phyloP scores from a whole-genome alignment of 805 yeast species.

The Zygoascus tannicola region DNA sequence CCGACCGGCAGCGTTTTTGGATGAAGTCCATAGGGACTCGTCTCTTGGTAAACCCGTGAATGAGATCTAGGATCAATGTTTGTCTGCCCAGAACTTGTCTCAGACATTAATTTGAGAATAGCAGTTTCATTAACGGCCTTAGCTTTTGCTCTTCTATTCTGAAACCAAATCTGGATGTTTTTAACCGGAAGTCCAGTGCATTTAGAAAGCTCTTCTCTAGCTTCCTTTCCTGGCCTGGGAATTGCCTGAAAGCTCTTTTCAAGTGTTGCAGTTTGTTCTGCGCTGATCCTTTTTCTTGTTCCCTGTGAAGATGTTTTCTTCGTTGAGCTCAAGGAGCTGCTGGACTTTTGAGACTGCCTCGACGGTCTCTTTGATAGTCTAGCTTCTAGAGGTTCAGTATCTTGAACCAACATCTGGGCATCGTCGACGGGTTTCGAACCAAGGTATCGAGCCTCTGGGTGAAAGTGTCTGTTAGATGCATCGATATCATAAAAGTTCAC shows the following conservation, averaged over 20 bases:
- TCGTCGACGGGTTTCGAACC: too few species aligned
- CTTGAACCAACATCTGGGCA: too few species aligned
- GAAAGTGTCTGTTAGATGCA: too few species aligned
- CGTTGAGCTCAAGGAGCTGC: neutral
- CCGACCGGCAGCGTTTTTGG: neutral
- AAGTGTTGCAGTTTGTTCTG: slow-evolving; percentile 39
- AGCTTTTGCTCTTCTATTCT: slow-evolving; percentile 55
- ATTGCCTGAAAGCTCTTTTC: slow-evolving; percentile 61
- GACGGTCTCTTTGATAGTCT: slow-evolving; percentile 3
- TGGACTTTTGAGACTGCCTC: slow-evolving; percentile 1
- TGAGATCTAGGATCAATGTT: neutral
- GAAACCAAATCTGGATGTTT: slow-evolving; percentile 91
- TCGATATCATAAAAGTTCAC: too few species aligned
- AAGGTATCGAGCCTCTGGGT: too few species aligned
- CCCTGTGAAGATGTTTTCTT: slow-evolving; percentile 4
- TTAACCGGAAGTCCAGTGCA: slow-evolving; percentile 73
- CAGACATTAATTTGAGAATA: slow-evolving; percentile 9
- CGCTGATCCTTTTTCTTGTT: slow-evolving; percentile 23
- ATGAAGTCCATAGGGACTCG: neutral
- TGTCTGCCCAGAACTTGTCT: neutral
- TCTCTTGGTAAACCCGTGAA: neutral
- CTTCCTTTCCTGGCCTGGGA: slow-evolving; percentile 66
- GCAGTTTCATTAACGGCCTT: slow-evolving; percentile 33
- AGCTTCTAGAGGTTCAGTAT: too few species aligned
- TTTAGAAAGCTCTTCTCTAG: slow-evolving; percentile 58